Conservation (phyloP, 208 protist genomes). For the Trypanosoma mega region DNA sequence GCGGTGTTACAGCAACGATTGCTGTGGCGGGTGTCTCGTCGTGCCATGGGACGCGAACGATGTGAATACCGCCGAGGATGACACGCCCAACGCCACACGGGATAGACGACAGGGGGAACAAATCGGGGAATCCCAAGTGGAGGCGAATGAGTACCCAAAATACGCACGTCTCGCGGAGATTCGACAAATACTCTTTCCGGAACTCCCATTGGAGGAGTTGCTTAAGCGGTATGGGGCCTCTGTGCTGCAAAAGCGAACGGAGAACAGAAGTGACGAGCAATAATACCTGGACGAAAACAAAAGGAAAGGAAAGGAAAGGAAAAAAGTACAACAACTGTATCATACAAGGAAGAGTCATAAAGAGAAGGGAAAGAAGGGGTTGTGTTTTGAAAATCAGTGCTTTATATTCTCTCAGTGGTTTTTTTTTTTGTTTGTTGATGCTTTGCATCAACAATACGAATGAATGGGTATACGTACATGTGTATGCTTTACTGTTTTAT, state of each 20-base stretch:
- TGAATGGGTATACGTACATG: constrained; percentile 7
- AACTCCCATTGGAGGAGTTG: constrained; percentile 66
- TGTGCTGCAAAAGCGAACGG: constrained; percentile 11
- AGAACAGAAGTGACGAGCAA: background rate
- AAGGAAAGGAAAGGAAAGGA: background rate
- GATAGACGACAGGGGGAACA: background rate
- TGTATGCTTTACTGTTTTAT: constrained; percentile 4
- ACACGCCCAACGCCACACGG: background rate
- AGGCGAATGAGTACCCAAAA: constrained; percentile 51
- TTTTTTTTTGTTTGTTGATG: constrained; percentile 2
- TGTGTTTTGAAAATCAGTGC: background rate
- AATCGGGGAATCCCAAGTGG: constrained; percentile 17
- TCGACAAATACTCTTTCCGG: constrained; percentile 57
- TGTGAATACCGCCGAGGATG: too few relatives aligned
- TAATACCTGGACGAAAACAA: background rate
- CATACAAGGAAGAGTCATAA: background rate
- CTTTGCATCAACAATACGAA: too few relatives aligned
- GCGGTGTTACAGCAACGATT: constrained; percentile 90
- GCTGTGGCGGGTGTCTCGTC: constrained; percentile 61
- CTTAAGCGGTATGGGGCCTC: constrained; percentile 66
- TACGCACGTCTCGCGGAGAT: constrained; percentile 63
- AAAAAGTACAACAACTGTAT: background rate
- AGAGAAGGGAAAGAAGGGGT: background rate
- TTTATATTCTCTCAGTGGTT: background rate
- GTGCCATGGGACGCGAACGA: constrained; percentile 55